Conservation (phyloP, 176 grass and related monocot species). For the maize (Zea mays) region Zm-B73-REFERENCE-NAM-5.0 NC_050099.1:241700501-241701000, state of each 20-base stretch:
- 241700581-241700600: conserved; percentile 54
- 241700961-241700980: background rate
- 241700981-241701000: background rate
- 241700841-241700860: background rate
- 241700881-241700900: background rate
- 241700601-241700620: conserved; percentile 60
- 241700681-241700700: conserved; percentile 20
- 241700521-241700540: conserved; percentile 93
- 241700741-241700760: background rate
- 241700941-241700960: background rate
- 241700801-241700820: background rate
- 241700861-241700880: background rate
- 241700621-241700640: background rate
- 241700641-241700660: conserved; percentile 37
- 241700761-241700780: background rate
- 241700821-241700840: background rate
- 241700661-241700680: conserved; percentile 1
- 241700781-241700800: background rate
- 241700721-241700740: background rate
- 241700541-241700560: conserved; percentile 91
- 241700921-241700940: background rate
- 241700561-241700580: conserved; percentile 51
- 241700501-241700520: conserved; percentile 78
- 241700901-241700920: background rate
- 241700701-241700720: too few species aligned